Base-by-base conservation (phyloP, 169 alveolate species). In the Fabrea salina region DNA sequence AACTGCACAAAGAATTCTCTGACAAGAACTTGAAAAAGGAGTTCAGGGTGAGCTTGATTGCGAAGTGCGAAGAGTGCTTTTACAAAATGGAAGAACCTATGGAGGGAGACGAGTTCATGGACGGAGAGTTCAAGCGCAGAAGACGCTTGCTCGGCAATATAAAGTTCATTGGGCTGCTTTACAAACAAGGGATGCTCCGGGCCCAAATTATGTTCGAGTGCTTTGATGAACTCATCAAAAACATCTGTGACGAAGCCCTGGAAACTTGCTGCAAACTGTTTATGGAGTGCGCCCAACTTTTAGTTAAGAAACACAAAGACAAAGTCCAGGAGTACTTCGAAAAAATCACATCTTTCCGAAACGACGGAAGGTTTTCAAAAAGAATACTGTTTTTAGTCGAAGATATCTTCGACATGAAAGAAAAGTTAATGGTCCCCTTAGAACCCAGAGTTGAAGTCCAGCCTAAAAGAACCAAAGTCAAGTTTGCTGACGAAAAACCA, bases 21-120 rank as follows among this genome's bases (percentile, higher is more conserved):
- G 59, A 51, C 19, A 51, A 51, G 8, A 41, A 64, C 49, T 41
- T 64, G 33, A 22, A 33, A 22, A 64, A 19, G 16, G 35, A 41
- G 51, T 64, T 64, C 54, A 33, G 75, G 51, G 41, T 22, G 51
- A 22, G 25, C 30, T 19, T 64, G 27, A 56, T 64, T 22, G 75
- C 35, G 30, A 64, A 64, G 33, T 64, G 75, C 39, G 19, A 56
- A 64, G 75, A 64, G 54, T 64, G 75, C 39, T 64, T 64, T 41
- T 64, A 64, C 30, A 64, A 64, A 39, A 56, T 39, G 41, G 75
- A 64, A 19, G 30, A 22, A 7, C 75, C 75, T 5, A 5, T 35
- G 3, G 75, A 64, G 30, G 54, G 33, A 16, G 75, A 64, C 54
- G 37, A 33, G 1, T 56, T 64, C 25, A 64, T 64, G 75, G 75